Conservation (phyloP, 1,284 basidiomycete species). For the Cutaneotrichosporon sp. region DNA sequence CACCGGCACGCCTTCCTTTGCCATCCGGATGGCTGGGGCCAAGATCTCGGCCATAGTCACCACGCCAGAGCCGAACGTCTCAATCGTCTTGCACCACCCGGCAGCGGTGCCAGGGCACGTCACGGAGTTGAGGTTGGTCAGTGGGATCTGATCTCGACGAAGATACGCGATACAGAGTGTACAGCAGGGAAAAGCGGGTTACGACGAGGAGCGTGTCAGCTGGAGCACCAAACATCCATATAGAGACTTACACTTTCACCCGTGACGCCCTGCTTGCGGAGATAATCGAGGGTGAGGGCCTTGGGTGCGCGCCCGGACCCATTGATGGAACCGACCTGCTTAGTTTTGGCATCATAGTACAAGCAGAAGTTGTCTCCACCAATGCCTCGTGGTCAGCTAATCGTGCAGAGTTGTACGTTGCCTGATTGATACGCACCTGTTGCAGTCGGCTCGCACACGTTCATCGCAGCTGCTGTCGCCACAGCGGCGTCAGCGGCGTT, state of each 20-base stretch:
- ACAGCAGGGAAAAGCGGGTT: no score
- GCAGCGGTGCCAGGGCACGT: slow-evolving; percentile 92
- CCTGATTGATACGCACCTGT: slow-evolving; percentile 22
- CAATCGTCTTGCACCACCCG: slow-evolving; percentile 86
- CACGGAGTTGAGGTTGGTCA: slow-evolving; percentile 73
- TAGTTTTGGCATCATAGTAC: slow-evolving; percentile 77
- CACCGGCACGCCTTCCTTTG: slow-evolving; percentile 63
- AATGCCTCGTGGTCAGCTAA: neutral
- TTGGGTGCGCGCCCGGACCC: slow-evolving; percentile 70
- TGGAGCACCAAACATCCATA: no score
- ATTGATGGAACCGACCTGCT: slow-evolving; percentile 60
- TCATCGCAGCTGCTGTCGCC: slow-evolving; percentile 78
- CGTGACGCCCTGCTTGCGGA: slow-evolving; percentile 63
- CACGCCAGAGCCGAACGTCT: slow-evolving; percentile 76
- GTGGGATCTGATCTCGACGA: slow-evolving; percentile 56
- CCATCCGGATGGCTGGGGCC: slow-evolving; percentile 75
- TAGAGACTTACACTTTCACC: slow-evolving; percentile 50
- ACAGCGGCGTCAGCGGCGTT: slow-evolving; percentile 73
- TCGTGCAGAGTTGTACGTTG: no score
- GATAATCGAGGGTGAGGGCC: slow-evolving; percentile 70
- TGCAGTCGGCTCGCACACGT: slow-evolving; percentile 64
- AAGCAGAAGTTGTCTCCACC: slow-evolving; percentile 78
- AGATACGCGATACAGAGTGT: no score
- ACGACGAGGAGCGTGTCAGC: neutral
- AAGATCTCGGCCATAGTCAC: slow-evolving; percentile 75